Evolutionary conservation across 2,329 filamentous ascomycete genomes (phyloP).

Genomic region (Plectosphaerella sp.): DNA sequence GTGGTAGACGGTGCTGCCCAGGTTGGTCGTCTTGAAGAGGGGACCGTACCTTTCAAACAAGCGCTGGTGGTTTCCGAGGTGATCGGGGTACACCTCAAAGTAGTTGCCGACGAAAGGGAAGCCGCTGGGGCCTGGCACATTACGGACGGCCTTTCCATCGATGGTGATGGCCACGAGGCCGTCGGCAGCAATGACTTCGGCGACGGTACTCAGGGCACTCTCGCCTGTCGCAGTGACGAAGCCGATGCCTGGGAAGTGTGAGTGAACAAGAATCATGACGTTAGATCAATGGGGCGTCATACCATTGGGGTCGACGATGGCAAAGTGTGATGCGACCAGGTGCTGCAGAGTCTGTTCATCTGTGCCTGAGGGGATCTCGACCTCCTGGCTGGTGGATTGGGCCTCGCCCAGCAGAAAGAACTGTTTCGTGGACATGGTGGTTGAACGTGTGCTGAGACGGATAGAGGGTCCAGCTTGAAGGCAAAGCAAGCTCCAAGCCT

Average conservation of each 20-base stretch:
- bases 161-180: constrained; percentile 37
- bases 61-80: constrained; percentile 51
- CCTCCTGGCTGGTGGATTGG: constrained; percentile 25
- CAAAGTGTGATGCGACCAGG: constrained; percentile 35
- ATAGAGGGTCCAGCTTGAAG: no score
- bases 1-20: constrained; percentile 43
- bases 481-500: no score
- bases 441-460: not conserved
- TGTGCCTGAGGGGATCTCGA: constrained; percentile 28
- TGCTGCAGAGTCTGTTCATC: constrained; percentile 32
- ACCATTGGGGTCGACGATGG: constrained; percentile 37
- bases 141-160: constrained; percentile 42
- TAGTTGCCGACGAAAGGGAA: constrained; percentile 48
- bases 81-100: constrained; percentile 52
- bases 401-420: constrained; percentile 39
- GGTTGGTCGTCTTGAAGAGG: constrained; percentile 45
- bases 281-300: constrained; percentile 2
- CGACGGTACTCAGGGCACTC: constrained; percentile 22
- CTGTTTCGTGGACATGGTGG: constrained; percentile 27
- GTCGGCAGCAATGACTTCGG: constrained; percentile 27
- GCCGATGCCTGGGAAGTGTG: constrained; percentile 25
- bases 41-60: constrained; percentile 49
- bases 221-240: constrained; percentile 23
- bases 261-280: not conserved
- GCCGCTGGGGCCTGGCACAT: constrained; percentile 44